Evolutionary conservation across 306 rosid species (phyloP).

Genomic region (Sicyos baderoa): DNA sequence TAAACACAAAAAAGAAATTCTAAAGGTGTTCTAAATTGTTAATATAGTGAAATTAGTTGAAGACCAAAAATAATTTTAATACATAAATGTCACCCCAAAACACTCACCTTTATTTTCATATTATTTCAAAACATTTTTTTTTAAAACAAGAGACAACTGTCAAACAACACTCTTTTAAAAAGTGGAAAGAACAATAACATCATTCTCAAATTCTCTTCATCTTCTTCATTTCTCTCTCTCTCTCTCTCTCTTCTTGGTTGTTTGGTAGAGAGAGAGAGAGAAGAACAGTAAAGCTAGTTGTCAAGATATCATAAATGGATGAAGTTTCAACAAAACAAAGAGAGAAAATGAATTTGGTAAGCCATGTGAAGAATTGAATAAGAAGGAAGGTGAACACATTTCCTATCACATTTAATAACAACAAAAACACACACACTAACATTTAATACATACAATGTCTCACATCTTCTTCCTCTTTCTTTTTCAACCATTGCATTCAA

Average conservation of each 20-base stretch:
- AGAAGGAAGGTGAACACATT: constrained; percentile 1
- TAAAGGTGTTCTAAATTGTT: no score
- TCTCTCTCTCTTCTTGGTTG: background rate
- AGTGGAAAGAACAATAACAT: constrained; percentile 2
- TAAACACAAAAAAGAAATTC: no score
- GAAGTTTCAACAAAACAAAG: constrained; percentile 6
- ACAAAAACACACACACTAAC: background rate
- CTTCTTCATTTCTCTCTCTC: background rate
- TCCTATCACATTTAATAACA: constrained; percentile 13
- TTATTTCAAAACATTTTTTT: no score
- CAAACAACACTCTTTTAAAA: background rate
- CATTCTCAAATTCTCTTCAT: background rate
- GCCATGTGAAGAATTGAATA: constrained; percentile 15
- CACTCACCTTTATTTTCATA: background rate
- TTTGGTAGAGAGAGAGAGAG: background rate
- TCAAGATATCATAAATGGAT: background rate
- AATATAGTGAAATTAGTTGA: no score
- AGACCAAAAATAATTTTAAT: no score
- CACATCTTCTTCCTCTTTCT: background rate
- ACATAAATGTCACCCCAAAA: no score
- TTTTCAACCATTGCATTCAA: constrained; percentile 9
- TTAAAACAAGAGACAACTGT: background rate
- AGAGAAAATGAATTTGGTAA: no score
- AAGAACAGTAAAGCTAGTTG: constrained; percentile 5
- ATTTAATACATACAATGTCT: background rate